Percentiles rank a stretch among this genome's conserved stretches.
Conservation (phyloP, 2,329 filamentous ascomycete species). For the Fusarium marasasianum region DNA sequence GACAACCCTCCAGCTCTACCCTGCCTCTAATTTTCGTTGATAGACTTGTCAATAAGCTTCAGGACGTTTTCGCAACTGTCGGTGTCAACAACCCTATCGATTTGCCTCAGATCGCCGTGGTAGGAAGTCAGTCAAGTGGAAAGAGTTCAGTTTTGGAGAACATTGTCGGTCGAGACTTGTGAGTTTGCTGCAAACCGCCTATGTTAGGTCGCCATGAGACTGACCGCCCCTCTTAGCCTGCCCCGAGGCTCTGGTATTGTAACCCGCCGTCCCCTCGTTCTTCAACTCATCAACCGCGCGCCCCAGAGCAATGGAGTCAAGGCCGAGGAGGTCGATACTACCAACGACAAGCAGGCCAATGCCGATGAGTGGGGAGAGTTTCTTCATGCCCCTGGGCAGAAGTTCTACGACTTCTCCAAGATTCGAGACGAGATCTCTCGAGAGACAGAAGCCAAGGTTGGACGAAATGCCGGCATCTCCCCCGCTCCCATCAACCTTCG, state of each 20-base stretch:
- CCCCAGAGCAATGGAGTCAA: constrained; percentile 78
- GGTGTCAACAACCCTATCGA: constrained; percentile 99
- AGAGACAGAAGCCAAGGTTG: constrained; percentile 96
- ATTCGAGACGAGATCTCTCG: constrained; percentile 97
- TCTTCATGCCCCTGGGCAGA: constrained; percentile 95
- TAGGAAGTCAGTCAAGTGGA: constrained; percentile 97
- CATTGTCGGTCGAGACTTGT: constrained; percentile 99
- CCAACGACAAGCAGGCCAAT: constrained; percentile 88
- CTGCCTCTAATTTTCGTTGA: constrained; percentile 33
- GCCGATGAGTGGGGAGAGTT: constrained; percentile 98
- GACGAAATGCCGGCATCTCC: constrained; percentile 95
- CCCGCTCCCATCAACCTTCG: constrained; percentile 96
- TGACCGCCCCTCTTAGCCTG: constrained; percentile 66
- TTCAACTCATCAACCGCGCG: constrained; percentile 95
- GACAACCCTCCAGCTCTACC: constrained; percentile 21
- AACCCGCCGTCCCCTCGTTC: constrained; percentile 91
- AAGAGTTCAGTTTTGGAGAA: constrained; percentile 99
- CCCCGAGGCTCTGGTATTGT: constrained; percentile 98
- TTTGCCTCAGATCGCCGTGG: constrained; percentile 96
- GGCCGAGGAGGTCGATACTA: constrained; percentile 70
- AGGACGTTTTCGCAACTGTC: constrained; percentile 98
- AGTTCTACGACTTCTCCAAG: constrained; percentile 98
- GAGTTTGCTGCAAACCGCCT: constrained; percentile 54
- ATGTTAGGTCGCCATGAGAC: constrained; percentile 5
- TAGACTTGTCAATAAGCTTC: constrained; percentile 96